Evolutionary conservation across 495 filamentous ascomycete species (phyloP), one percentile per base, ranked within the genome.

Genomic region (Penicillium arizonense): DNA sequence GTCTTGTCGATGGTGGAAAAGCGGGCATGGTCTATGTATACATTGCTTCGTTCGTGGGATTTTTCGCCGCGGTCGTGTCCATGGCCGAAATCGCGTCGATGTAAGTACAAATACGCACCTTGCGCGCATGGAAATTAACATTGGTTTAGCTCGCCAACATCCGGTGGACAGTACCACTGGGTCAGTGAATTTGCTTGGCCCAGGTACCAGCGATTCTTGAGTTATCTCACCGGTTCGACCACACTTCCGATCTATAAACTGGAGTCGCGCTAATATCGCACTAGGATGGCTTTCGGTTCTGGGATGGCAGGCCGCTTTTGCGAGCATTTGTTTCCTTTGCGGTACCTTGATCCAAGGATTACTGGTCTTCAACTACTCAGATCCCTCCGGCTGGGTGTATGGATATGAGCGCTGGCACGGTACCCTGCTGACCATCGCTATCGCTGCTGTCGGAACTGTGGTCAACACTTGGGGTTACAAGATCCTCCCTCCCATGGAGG

Each of bases 101-200:
- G 76, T 69, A 62, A 16, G 62, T 61, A 11, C 16, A 18, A 26
- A 24, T 8, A 13, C 40, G 18, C 8, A 14, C 38, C 26, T 33
- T 47, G 53, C 11, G 40, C 36, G 13, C 36, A 53, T n/a, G 34
- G 12, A 41, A 6, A 45, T 45, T 47, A 26, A 46, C 44, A 39
- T 23, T 21, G 37, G 6, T 6, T 44, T 26, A 70, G 67, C 42
- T 63, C 73, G 4, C 74, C 76, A 18, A 78, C 74, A 1, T 62
- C 67, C 0, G 74, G 68, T 10, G 76, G 77, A 13, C 76, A 78
- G 52, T 80, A 80, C 46, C 76, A 76, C 57, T 80, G 78, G 78
- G 72, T 76, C 5, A 72, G 63, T 45, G 63, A 67, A 64, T 53
- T 77, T 69, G 58, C 77, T 64, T 53, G 71, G 5, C 65, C 69